Evolutionary conservation across 192 early-diverging fungal genomes (phyloP).

Genomic region (Anaeromyces robustus): DNA sequence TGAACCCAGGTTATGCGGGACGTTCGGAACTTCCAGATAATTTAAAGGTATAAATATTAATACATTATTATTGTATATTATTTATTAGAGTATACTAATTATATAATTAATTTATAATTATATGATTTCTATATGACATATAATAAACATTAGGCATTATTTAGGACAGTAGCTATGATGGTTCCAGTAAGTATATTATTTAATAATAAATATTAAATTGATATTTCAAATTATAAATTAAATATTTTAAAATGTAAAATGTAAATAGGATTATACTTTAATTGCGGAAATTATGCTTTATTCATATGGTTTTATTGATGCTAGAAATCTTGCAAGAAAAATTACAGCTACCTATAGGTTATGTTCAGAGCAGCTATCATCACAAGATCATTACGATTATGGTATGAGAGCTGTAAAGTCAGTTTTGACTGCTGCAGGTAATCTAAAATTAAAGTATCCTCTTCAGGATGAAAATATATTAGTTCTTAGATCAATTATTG

Average conservation of each 20-base stretch:
- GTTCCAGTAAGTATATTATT: slow-evolving; percentile 4
- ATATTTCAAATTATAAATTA: too few species aligned
- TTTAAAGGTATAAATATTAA: slow-evolving; percentile 8
- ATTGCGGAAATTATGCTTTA: slow-evolving; percentile 48
- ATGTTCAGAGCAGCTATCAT: neutral
- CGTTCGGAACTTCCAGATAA: slow-evolving; percentile 30
- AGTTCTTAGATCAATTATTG: neutral
- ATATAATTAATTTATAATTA: too few species aligned
- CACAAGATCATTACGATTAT: neutral
- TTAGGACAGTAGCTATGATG: slow-evolving; percentile 46
- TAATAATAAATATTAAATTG: neutral
- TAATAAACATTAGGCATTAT: slow-evolving; percentile 9
- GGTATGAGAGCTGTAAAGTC: neutral
- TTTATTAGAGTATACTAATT: too few species aligned
- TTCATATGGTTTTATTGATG: slow-evolving; percentile 21
- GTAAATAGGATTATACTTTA: slow-evolving; percentile 31
- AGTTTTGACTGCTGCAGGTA: neutral
- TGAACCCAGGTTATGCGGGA: slow-evolving; percentile 53
- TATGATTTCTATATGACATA: too few species aligned
- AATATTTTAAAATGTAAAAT: too few species aligned
- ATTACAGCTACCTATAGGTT: neutral
- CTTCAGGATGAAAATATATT: neutral
- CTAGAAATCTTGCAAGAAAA: neutral
- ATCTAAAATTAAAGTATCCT: neutral
- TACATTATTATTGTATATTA: too few species aligned